phyloP scores from a whole-genome alignment of 306 rosid genomes.

The Prunus dulcis region DNA sequence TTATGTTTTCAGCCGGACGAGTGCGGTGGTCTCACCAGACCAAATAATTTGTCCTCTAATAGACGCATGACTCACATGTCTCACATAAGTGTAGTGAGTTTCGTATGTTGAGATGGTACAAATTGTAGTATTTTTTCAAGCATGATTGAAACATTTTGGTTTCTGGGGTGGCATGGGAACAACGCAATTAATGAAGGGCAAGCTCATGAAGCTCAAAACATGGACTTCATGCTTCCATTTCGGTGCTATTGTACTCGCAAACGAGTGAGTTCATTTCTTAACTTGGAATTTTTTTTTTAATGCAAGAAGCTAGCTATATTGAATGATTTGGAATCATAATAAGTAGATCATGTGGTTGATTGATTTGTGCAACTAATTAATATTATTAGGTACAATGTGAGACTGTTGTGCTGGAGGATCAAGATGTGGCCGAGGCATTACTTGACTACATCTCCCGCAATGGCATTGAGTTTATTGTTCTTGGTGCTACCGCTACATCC shows the following conservation, averaged over 20 bases:
- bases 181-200: conserved; percentile 1
- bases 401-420: conserved; percentile 29
- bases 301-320: neutral
- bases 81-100: neutral
- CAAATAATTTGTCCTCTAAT: too few species aligned
- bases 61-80: too few species aligned
- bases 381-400: conserved; percentile 33
- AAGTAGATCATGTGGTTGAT: neutral
- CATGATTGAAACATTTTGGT: neutral
- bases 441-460: conserved; percentile 20
- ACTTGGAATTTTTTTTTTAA: neutral
- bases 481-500: conserved; percentile 36
- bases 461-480: conserved; percentile 23
- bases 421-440: conserved; percentile 33
- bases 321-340: neutral
- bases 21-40: too few species aligned
- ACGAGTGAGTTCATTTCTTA: conserved; percentile 17
- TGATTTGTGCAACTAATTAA: conserved; percentile 1
- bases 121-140: neutral
- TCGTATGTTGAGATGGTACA: neutral
- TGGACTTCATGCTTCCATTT: conserved; percentile 25
- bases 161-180: neutral
- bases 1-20: too few species aligned
- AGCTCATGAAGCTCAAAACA: neutral
- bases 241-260: conserved; percentile 32